A percentile compares a stretch with the other conserved stretches of the same genome.
Conservation (phyloP, 257 asterid species). For the Ballota nigra region DNA sequence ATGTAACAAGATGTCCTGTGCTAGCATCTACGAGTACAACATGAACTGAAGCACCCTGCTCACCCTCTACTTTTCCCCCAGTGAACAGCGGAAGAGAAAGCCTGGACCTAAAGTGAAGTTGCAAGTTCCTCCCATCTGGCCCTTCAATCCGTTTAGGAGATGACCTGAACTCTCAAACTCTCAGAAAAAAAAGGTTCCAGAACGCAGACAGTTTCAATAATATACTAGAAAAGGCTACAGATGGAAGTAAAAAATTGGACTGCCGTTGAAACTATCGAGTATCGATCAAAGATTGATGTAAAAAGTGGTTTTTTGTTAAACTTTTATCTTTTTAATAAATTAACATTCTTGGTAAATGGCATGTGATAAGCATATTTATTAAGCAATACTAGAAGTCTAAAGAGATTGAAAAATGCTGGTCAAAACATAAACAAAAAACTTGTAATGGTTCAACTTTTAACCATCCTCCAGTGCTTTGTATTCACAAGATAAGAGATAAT, state of each 20-base stretch:
- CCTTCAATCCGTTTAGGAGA: conserved; percentile 91
- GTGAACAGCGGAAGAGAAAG: conserved; percentile 95
- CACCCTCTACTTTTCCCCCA: conserved; percentile 97
- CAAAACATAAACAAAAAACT: neutral
- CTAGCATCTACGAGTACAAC: conserved; percentile 67
- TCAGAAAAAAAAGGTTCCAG: conserved; percentile 56
- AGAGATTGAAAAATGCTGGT: neutral
- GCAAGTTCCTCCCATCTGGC: conserved; percentile 85
- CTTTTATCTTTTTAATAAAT: neutral
- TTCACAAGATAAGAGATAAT: neutral
- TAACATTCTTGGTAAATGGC: neutral
- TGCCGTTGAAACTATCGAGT: neutral
- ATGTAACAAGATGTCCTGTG: conserved; percentile 71
- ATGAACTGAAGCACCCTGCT: conserved; percentile 92
- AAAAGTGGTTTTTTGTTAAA: neutral
- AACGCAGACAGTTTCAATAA: conserved; percentile 10
- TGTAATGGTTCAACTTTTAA: neutral
- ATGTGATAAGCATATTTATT: neutral
- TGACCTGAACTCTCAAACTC: conserved; percentile 46
- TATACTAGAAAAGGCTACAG: neutral
- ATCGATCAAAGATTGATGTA: neutral
- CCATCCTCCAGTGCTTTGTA: neutral
- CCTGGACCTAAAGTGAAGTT: conserved; percentile 79
- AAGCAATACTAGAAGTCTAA: neutral
- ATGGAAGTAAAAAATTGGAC: neutral